A percentile compares a stretch with the other conserved stretches of the same genome.
Conservation (phyloP, 768 basidiomycete genomes). For the Lentinus brumalis region DNA sequence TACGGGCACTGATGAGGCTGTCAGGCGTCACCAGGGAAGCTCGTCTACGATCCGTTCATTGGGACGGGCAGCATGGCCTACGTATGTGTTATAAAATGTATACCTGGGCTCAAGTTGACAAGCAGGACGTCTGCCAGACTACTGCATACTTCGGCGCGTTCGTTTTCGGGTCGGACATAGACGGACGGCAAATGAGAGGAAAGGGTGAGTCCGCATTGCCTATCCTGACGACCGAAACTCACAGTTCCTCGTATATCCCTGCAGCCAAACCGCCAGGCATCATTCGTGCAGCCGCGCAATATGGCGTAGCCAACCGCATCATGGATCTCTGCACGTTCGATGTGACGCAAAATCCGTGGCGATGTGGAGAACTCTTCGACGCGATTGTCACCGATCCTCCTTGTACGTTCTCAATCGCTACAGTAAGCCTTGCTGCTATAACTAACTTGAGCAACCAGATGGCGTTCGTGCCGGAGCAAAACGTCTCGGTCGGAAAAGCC, state of each 20-base stretch:
- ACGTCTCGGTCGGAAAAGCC: slow-evolving; percentile 68
- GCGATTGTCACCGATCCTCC: slow-evolving; percentile 95
- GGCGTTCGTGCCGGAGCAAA: slow-evolving; percentile 92
- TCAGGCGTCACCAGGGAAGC: slow-evolving; percentile 84
- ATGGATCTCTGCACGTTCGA: slow-evolving; percentile 91
- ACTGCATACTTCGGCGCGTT: slow-evolving; percentile 85
- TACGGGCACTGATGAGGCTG: neutral
- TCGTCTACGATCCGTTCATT: slow-evolving; percentile 94
- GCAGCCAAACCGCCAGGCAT: slow-evolving; percentile 63
- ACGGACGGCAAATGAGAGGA: slow-evolving; percentile 95
- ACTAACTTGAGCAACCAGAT: slow-evolving; percentile 47
- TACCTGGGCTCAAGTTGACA: neutral
- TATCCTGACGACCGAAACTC: neutral
- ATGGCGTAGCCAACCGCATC: slow-evolving; percentile 72
- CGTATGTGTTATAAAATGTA: slow-evolving; percentile 42
- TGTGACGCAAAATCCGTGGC: slow-evolving; percentile 86
- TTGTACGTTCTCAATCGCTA: slow-evolving; percentile 51
- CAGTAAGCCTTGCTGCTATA: too few relatives aligned
- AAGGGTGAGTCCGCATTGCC: slow-evolving; percentile 58
- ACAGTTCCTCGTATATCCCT: neutral
- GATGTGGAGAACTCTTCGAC: slow-evolving; percentile 88
- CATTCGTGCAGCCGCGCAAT: slow-evolving; percentile 79
- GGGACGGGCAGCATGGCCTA: slow-evolving; percentile 93
- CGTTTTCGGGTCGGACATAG: slow-evolving; percentile 92
- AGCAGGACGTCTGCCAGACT: slow-evolving; percentile 49